phyloP scores from a whole-genome alignment of 2,329 filamentous ascomycete genomes.

The Aspergillus jensenii region DNA sequence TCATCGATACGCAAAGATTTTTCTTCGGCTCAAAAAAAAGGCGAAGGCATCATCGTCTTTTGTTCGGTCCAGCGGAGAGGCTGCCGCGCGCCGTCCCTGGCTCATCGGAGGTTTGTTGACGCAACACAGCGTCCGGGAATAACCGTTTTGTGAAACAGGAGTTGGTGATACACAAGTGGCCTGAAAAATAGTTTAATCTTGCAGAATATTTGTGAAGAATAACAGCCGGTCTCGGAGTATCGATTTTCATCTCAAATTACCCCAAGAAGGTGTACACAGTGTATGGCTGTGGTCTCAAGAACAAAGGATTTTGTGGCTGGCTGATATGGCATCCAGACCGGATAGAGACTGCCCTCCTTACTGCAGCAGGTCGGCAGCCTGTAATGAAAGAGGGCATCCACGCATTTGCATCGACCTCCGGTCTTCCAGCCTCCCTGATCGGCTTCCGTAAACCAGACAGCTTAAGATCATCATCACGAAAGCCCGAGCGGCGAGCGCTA shows the following conservation, averaged over 20 bases:
- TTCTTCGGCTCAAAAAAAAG: background rate
- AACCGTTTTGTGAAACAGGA: slow-evolving; percentile 24
- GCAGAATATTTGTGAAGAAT: slow-evolving; percentile 1
- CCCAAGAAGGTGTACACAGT: no score
- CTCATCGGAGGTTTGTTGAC: slow-evolving; percentile 23
- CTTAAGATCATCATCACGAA: slow-evolving; percentile 6
- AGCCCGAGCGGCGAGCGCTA: background rate
- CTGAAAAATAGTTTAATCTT: slow-evolving; percentile 10
- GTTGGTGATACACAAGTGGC: slow-evolving; percentile 18
- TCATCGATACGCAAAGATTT: background rate
- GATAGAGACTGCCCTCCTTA: slow-evolving; percentile 4
- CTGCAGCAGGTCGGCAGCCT: slow-evolving; percentile 1
- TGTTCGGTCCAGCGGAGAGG: background rate
- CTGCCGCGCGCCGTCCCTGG: slow-evolving; percentile 7
- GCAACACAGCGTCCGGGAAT: slow-evolving; percentile 20
- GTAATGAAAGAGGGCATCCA: slow-evolving; percentile 8
- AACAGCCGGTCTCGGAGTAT: background rate
- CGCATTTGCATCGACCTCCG: slow-evolving; percentile 5
- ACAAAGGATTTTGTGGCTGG: slow-evolving; percentile 3
- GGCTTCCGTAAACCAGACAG: background rate
- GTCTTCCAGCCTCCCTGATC: slow-evolving; percentile 7
- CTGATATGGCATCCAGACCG: background rate
- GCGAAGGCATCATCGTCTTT: background rate
- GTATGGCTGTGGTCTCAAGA: background rate
- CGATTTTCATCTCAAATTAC: background rate